These are phyloP conservation scores for Pestalotiopsis sp. DNA, from an alignment of 2,329 filamentous ascomycete species.

Conservation along the genomic window DNA sequence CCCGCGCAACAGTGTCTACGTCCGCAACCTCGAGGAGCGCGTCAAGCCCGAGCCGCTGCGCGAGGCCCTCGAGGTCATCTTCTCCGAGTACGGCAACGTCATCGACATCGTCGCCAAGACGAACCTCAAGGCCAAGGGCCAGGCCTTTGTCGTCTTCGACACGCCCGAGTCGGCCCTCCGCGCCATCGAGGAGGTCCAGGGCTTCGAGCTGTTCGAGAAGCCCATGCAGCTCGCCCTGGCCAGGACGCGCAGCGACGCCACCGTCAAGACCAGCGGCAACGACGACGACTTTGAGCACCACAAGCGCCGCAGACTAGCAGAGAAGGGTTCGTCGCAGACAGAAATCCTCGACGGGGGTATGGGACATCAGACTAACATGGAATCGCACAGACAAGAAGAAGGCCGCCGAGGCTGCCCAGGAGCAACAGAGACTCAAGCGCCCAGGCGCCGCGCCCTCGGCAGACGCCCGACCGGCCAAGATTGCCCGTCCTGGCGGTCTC, in stretches of 20 bases:
- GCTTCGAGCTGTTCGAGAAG: slow-evolving; percentile 91
- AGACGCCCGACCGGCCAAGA: slow-evolving; percentile 66
- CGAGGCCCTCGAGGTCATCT: slow-evolving; percentile 74
- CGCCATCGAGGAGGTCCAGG: slow-evolving; percentile 87
- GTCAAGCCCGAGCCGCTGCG: slow-evolving; percentile 81
- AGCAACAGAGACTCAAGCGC: slow-evolving; percentile 76
- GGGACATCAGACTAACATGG: slow-evolving; percentile 1
- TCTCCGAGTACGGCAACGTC: slow-evolving; percentile 85
- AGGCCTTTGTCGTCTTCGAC: slow-evolving; percentile 94
- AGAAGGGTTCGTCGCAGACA: slow-evolving; percentile 70
- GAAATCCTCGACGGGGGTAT: slow-evolving; percentile 12
- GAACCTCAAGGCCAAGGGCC: slow-evolving; percentile 89
- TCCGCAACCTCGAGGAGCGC: slow-evolving; percentile 88
- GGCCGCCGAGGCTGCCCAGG: slow-evolving; percentile 78
- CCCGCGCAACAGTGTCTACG: slow-evolving; percentile 56
- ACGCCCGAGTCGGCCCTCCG: slow-evolving; percentile 74
- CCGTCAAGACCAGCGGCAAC: slow-evolving; percentile 72
- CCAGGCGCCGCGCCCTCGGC: slow-evolving; percentile 46
- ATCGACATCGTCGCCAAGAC: slow-evolving; percentile 86
- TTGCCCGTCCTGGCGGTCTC: slow-evolving; percentile 71
- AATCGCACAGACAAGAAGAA: slow-evolving; percentile 67
- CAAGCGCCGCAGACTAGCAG: slow-evolving; percentile 79
- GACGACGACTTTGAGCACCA: slow-evolving; percentile 85
- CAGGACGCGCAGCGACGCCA: slow-evolving; percentile 83
- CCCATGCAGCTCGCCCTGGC: slow-evolving; percentile 85